phyloP scores from a whole-genome alignment of 2,329 filamentous ascomycete species.

The Fusarium kyushuense region DNA sequence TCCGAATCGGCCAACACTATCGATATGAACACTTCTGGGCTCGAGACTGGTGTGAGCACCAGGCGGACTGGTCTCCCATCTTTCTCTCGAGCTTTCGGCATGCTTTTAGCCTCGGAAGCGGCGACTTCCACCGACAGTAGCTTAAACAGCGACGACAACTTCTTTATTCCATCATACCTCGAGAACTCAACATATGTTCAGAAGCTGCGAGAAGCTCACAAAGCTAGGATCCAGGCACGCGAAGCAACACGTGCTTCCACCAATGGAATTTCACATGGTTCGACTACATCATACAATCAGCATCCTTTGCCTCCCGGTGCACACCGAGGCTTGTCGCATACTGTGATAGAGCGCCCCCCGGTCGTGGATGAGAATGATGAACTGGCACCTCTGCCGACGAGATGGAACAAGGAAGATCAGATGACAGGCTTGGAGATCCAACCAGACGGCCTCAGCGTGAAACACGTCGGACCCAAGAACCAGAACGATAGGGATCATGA shows the following conservation, averaged over 20 bases:
- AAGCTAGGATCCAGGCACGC: constrained; percentile 66
- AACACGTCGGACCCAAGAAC: constrained; percentile 63
- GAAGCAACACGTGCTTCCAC: constrained; percentile 55
- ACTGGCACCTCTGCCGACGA: constrained; percentile 78
- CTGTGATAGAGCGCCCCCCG: constrained; percentile 82
- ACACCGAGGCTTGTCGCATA: constrained; percentile 84
- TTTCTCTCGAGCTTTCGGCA: constrained; percentile 66
- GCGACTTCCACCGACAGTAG: constrained; percentile 40
- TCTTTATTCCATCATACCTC: constrained; percentile 89
- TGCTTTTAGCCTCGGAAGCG: constrained; percentile 56
- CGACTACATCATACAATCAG: constrained; percentile 59
- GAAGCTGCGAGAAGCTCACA: constrained; percentile 77
- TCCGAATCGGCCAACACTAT: constrained; percentile 24
- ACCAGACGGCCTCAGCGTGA: constrained; percentile 79
- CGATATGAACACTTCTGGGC: constrained; percentile 53
- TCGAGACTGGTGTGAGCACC: constrained; percentile 44
- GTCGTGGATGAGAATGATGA: constrained; percentile 68
- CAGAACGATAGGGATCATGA: constrained; percentile 73
- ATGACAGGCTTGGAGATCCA: constrained; percentile 78
- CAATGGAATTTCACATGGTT: constrained; percentile 54
- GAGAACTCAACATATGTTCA: constrained; percentile 81
- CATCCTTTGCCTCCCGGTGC: constrained; percentile 58
- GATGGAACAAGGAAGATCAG: constrained; percentile 86
- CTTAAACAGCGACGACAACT: constrained; percentile 56
- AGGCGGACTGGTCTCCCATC: constrained; percentile 55